Base-by-base conservation (phyloP, 1,139 yeast genomes). In the Saccharomyces pastorianus region DNA sequence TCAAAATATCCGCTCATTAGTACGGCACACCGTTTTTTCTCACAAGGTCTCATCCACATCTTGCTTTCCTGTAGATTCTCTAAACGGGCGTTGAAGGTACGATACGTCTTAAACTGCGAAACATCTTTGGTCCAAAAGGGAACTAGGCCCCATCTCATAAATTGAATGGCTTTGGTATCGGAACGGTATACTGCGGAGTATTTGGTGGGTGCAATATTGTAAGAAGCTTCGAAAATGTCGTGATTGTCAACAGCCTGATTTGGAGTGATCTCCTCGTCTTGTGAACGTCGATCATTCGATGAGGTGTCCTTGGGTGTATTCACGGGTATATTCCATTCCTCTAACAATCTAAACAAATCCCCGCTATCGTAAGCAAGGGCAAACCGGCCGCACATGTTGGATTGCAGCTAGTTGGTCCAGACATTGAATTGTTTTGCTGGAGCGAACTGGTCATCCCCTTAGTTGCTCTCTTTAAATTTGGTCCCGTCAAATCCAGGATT, bases 1-100 rank as follows among this genome's bases (percentile, higher is more conserved):
- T 90, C 98, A 65, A 80, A 90, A 68, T 90, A 91, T 0, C 97
- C 97, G 62, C 81, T 80, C 46, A 87, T 78, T 0, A 96, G 91
- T 0, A 89, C 80, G 1, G 84, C 83, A 65, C 96, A 90, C 11
- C 78, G 62, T 48, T 61, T 59, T 27, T 71, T 74, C 25, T 58
- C 53, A 48, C 61, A 54, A 38, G 63, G 58, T 8, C 58, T 57
- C 2, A 55, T 56, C 90, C 91, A 85, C 31, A 82, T 68, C 32
- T 74, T 70, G 44, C 74, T 71, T 31, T 73, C 71, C 0, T 70
- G 69, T 9, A 86, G 62, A 1, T 82, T 75, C 59, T 86, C 95
- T 51, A 71, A 70, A 46, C 89, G 71, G 26, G 93, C 88, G 69
- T 86, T 86, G 71, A 86, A 84, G 2, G 81, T 75, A 25, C 71